These are phyloP conservation scores for Bryoerythrophyllum caledonicum DNA, from an alignment of 225 moss, liverwort and hornwort genomes.

Conservation along the genomic window DNA sequence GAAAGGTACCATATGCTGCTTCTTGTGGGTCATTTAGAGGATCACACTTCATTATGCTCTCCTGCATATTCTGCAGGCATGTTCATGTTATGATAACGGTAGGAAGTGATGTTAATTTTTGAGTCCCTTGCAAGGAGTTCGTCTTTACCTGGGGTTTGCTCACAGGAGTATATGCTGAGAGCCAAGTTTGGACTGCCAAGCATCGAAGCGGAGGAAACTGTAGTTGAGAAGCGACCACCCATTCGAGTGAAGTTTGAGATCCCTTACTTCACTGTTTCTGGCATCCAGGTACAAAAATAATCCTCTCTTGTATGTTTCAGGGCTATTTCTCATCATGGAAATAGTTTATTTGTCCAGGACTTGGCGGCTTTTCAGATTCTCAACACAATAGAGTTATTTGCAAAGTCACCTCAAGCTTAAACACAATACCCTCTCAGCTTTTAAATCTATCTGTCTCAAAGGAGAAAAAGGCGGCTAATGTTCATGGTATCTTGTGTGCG, in stretches of 20 bases:
- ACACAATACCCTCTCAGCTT: too few relatives aligned
- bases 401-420: too few relatives aligned
- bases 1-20: slow-evolving; percentile 53
- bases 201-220: slow-evolving; percentile 71
- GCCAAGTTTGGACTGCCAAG: slow-evolving; percentile 85
- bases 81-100: background rate
- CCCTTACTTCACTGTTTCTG: slow-evolving; percentile 87
- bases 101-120: background rate
- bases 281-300: slow-evolving; percentile 57
- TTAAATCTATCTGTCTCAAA: too few relatives aligned
- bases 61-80: background rate
- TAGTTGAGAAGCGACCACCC: slow-evolving; percentile 73
- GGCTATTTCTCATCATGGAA: background rate
- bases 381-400: background rate
- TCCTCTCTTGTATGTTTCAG: background rate
- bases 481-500: too few relatives aligned
- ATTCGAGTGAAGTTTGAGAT: slow-evolving; percentile 89
- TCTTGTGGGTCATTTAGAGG: background rate
- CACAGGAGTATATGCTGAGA: slow-evolving; percentile 79
- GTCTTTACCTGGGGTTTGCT: background rate
- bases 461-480: too few relatives aligned
- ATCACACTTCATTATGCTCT: background rate
- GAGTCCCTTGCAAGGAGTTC: background rate
- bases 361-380: background rate
- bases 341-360: background rate